Percentiles rank a stretch among this genome's conserved stretches.
phyloP scores from a whole-genome alignment of 192 early-diverging fungal species.

The Backusella tuberculispora region DNA sequence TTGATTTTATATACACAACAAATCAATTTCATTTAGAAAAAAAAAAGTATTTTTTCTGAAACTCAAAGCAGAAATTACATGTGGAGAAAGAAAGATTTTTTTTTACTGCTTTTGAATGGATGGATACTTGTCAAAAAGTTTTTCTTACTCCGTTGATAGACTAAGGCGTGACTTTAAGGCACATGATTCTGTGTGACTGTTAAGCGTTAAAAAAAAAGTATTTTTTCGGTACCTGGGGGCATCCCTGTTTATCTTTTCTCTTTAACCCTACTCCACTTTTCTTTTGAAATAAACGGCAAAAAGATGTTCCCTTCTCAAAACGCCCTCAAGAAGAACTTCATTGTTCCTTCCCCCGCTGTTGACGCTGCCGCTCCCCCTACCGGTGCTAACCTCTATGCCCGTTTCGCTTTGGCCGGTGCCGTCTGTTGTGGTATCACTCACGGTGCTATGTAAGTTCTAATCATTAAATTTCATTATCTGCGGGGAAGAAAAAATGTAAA shows the following conservation, averaged over 20 bases:
- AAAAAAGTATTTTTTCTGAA: not conserved
- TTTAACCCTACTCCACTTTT: slow-evolving; percentile 19
- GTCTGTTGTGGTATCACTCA: slow-evolving; percentile 64
- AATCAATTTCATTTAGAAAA: too few species aligned
- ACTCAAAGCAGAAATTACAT: too few species aligned
- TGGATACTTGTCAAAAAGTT: not conserved
- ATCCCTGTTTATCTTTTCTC: slow-evolving; percentile 14
- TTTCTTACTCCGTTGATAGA: not conserved
- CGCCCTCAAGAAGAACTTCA: slow-evolving; percentile 42
- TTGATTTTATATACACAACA: not conserved
- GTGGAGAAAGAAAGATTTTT: too few species aligned
- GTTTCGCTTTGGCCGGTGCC: slow-evolving; percentile 63
- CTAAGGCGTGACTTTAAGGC: not conserved
- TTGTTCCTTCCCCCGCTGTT: slow-evolving; percentile 40
- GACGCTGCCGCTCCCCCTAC: slow-evolving; percentile 48
- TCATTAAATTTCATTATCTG: not conserved
- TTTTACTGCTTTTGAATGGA: not conserved
- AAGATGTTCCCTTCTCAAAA: slow-evolving; percentile 42
- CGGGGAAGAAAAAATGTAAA: not conserved
- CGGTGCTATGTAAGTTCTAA: slow-evolving; percentile 50
- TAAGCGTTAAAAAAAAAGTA: slow-evolving; percentile 1
- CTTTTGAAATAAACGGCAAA: slow-evolving; percentile 8
- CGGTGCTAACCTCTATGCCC: slow-evolving; percentile 55
- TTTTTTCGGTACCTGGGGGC: slow-evolving; percentile 13
- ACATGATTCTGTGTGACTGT: not conserved